A percentile compares a stretch with the other conserved stretches of the same genome.
phyloP scores from a whole-genome alignment of 345 rosid species.

The Brassica cretica region DNA sequence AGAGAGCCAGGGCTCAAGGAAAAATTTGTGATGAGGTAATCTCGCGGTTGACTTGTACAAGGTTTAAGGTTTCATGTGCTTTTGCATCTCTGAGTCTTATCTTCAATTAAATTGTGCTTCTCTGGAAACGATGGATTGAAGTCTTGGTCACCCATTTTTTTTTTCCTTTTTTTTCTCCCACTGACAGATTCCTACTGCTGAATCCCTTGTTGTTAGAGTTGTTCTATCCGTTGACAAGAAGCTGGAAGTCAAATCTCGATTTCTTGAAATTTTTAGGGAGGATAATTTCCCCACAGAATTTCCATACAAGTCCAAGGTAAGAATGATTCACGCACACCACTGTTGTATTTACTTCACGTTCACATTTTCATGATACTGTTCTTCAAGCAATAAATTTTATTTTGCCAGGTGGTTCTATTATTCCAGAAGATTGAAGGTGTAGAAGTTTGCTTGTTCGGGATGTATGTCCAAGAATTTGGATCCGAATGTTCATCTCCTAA shows the following conservation, averaged over 20 bases:
- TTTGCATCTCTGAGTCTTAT: slow-evolving; percentile 8
- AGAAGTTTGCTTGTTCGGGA: slow-evolving; percentile 96
- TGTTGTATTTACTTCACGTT: slow-evolving; percentile 8
- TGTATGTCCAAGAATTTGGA: slow-evolving; percentile 99
- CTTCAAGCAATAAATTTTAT: slow-evolving; percentile 13
- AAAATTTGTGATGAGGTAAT: slow-evolving; percentile 89
- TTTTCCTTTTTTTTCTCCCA: slow-evolving; percentile 12
- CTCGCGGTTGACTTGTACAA: slow-evolving; percentile 13
- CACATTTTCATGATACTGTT: slow-evolving; percentile 13
- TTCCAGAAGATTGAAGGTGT: slow-evolving; percentile 99
- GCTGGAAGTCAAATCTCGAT: slow-evolving; percentile 93
- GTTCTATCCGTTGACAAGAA: slow-evolving; percentile 99
- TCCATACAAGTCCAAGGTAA: slow-evolving; percentile 94
- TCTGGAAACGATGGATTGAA: slow-evolving; percentile 24
- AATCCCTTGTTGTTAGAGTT: slow-evolving; percentile 91
- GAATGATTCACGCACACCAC: slow-evolving; percentile 16
- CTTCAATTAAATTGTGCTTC: not conserved
- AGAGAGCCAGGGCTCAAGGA: slow-evolving; percentile 79
- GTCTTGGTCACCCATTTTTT: not conserved
- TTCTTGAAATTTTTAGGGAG: slow-evolving; percentile 89
- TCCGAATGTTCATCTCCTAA: slow-evolving; percentile 89
- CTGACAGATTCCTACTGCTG: slow-evolving; percentile 88
- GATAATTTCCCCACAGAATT: slow-evolving; percentile 89
- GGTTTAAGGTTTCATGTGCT: slow-evolving; percentile 14
- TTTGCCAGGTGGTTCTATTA: slow-evolving; percentile 78